A percentile compares a stretch with the other conserved stretches of the same genome.
Conservation (phyloP, 352 stramenopile genomes). For the Globisporangium mamillatum region DNA sequence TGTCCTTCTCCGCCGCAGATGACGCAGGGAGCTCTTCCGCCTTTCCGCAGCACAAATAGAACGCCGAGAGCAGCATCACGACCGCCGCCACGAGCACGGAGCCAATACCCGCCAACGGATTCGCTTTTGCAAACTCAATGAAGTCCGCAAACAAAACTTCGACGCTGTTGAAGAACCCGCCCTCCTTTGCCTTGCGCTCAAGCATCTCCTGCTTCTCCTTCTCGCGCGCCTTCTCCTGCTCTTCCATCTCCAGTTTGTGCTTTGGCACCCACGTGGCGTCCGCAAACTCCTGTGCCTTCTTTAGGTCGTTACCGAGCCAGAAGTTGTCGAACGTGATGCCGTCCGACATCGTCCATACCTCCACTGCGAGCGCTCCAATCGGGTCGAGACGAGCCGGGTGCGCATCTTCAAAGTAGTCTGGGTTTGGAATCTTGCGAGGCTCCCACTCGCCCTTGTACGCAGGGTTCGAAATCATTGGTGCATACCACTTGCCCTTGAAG, state of each 20-base stretch:
- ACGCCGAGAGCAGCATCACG: constrained; percentile 39
- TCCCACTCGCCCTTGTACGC: constrained; percentile 91
- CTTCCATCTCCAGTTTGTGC: constrained; percentile 58
- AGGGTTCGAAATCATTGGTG: constrained; percentile 90
- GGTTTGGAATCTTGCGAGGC: constrained; percentile 89
- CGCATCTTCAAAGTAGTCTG: constrained; percentile 84
- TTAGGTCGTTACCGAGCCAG: constrained; percentile 83
- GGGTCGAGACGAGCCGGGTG: constrained; percentile 80
- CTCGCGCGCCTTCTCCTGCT: constrained; percentile 48
- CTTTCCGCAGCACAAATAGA: constrained; percentile 64
- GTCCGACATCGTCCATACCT: constrained; percentile 91
- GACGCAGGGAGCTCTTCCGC: constrained; percentile 28
- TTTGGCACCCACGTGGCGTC: constrained; percentile 75
- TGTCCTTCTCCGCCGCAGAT: constrained; percentile 20
- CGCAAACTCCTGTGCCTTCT: constrained; percentile 77
- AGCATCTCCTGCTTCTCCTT: constrained; percentile 33
- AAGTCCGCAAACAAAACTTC: constrained; percentile 40
- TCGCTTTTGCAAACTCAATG: constrained; percentile 49
- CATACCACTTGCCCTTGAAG: constrained; percentile 92
- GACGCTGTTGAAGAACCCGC: constrained; percentile 41
- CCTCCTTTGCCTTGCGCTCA: constrained; percentile 47
- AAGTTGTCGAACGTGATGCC: constrained; percentile 93
- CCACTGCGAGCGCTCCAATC: constrained; percentile 88
- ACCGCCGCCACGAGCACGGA: constrained; percentile 38
- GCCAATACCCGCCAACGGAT: constrained; percentile 52